Conservation (phyloP, 169 alveolate genomes). For the Plasmodium reichenowi region DNA sequence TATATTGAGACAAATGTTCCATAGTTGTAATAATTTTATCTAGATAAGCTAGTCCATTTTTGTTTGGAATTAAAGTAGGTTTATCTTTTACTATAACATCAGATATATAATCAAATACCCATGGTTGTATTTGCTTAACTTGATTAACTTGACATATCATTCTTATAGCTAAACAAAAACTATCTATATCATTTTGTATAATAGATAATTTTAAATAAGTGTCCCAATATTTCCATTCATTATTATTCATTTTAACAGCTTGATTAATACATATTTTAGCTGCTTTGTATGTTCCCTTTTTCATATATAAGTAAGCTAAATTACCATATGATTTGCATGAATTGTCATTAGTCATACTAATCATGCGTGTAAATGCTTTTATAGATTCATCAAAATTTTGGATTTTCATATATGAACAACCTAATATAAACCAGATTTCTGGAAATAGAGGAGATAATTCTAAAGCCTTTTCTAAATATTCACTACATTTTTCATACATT, state of each 20-base stretch:
- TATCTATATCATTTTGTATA: constrained; percentile 82
- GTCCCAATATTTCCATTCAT: constrained; percentile 87
- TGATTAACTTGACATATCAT: constrained; percentile 76
- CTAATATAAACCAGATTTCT: constrained; percentile 80
- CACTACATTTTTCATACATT: constrained; percentile 74
- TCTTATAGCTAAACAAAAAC: constrained; percentile 77
- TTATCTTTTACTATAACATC: constrained; percentile 69
- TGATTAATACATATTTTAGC: constrained; percentile 83
- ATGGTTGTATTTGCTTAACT: constrained; percentile 55
- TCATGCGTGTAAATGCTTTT: constrained; percentile 80
- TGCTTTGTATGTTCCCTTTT: constrained; percentile 74
- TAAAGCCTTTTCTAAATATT: constrained; percentile 78
- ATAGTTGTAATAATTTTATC: constrained; percentile 79
- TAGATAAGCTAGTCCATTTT: constrained; percentile 41
- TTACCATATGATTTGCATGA: constrained; percentile 85
- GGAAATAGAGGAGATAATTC: constrained; percentile 83
- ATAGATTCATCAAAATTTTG: constrained; percentile 78
- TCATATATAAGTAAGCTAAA: constrained; percentile 82
- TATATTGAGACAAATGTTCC: constrained; percentile 54
- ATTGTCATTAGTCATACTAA: constrained; percentile 82
- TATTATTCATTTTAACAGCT: constrained; percentile 82
- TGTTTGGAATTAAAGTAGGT: constrained; percentile 31
- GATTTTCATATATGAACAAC: constrained; percentile 82
- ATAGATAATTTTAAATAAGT: constrained; percentile 78
- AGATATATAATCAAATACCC: constrained; percentile 43